Conservation (phyloP, 768 basidiomycete species). For the Leucosporidium yakuticum region DNA sequence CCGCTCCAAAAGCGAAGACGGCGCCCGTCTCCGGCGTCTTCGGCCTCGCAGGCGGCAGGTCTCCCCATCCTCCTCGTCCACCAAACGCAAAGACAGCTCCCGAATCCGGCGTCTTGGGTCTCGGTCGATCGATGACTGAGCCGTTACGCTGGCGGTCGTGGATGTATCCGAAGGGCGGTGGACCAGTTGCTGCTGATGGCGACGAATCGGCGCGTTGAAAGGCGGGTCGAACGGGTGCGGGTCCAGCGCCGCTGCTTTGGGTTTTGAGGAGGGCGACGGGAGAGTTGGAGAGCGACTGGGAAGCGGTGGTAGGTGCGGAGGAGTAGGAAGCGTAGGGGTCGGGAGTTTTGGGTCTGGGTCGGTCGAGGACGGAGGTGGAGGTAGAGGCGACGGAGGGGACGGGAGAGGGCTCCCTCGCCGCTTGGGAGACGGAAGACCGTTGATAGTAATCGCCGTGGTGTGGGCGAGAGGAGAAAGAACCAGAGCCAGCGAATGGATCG, state of each 20-base stretch:
- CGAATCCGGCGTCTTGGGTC: constrained; percentile 24
- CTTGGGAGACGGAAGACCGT: neutral
- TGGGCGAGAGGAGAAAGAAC: neutral
- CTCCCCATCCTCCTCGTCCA: neutral
- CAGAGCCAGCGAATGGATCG: neutral
- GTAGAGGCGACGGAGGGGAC: neutral
- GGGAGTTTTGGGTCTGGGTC: constrained; percentile 9
- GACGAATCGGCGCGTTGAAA: too few relatives aligned
- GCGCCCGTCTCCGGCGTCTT: too few relatives aligned
- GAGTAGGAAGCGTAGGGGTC: neutral
- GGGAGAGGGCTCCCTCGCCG: neutral
- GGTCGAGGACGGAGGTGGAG: constrained; percentile 9
- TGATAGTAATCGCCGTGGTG: neutral
- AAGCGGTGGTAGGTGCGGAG: neutral
- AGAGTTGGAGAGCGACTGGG: neutral
- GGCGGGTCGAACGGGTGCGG: neutral
- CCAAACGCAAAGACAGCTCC: neutral
- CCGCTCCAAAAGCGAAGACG: neutral
- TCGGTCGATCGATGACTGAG: constrained; percentile 9
- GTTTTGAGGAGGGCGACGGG: neutral
- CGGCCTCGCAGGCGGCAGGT: neutral
- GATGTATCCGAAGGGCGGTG: neutral
- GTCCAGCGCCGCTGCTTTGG: neutral
- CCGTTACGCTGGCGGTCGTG: neutral
- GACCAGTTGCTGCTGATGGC: neutral